Conservation (phyloP, 352 stramenopile species). For the Globisporangium emineosum region DNA sequence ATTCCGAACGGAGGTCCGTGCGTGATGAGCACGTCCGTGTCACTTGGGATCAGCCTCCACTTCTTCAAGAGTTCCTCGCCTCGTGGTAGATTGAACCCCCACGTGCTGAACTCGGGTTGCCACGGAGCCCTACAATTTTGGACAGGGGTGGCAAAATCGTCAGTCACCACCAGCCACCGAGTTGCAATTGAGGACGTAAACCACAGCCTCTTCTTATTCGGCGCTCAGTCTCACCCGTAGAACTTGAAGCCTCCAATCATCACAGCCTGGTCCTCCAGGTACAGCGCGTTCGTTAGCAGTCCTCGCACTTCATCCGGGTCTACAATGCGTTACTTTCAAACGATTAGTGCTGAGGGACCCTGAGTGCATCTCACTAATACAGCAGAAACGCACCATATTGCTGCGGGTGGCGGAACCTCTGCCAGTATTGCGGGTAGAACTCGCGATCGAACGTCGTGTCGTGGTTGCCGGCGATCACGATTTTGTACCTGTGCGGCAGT, state of each 20-base stretch:
- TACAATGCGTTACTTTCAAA: constrained; percentile 3
- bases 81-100: constrained; percentile 65
- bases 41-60: constrained; percentile 47
- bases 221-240: constrained; percentile 43
- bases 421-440: constrained; percentile 68
- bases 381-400: constrained; percentile 35
- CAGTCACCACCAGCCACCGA: too few relatives aligned
- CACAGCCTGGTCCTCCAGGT: constrained; percentile 75
- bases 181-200: too few relatives aligned
- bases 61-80: constrained; percentile 34
- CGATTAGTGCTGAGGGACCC: background rate
- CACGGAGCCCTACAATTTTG: constrained; percentile 29
- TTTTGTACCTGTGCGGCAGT: constrained; percentile 71
- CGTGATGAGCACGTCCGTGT: constrained; percentile 86
- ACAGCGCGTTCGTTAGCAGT: constrained; percentile 73
- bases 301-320: constrained; percentile 65
- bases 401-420: constrained; percentile 62
- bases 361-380: too few relatives aligned
- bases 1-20: constrained; percentile 82
- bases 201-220: background rate
- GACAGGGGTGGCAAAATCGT: background rate
- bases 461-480: constrained; percentile 83
- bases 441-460: constrained; percentile 73
- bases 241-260: constrained; percentile 70
- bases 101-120: constrained; percentile 82